Base-by-base conservation (phyloP, 805 yeast genomes). In the Ascoidea rubescens region DNA sequence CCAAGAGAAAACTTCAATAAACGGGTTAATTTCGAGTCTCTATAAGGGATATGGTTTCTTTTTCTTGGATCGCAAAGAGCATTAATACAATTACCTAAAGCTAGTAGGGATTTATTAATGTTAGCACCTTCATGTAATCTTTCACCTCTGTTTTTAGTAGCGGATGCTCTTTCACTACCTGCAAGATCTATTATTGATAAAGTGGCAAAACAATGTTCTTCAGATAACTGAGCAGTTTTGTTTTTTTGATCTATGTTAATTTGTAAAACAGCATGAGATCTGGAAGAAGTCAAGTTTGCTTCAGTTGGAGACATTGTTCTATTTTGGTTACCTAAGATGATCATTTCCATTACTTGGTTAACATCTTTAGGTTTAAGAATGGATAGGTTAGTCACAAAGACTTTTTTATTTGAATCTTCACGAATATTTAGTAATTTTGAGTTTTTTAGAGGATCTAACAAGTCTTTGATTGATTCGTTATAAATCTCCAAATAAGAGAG, bases 221-320 rank as follows among this genome's bases (percentile, higher is more conserved):
- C 87, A 14, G 71, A 71, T 17, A 86, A 57, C 53, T 80, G 87
- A 0, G 83, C 80, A 0, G 84, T 75, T 51, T 80, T 72, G 47
- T 76, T 72, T 45, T 67, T 73, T 60, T 83, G 87, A 7, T 72
- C 64, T 5, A 91, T 77, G 60, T 83, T 81, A 43, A 91, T 79
- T 59, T 89, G 96, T 31, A 91, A 71, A 2, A 91, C 96, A 0
- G 97, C 96, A 65, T 91, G 98, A 0, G 97, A 89, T 56, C 98
- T 73, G 0, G 96, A 88, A 0, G 96, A 87, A 0, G 91, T 82
- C 5, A 86, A 82, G 63, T 91, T 91, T 1, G 97, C 96, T 57
- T 82, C 91, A 0, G 98, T 91, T 0, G 96, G 85, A 0, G 93
- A 86, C 12, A 82, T 78, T 0, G 96, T 84, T 59, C 98, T 70